A percentile compares a stretch with the other conserved stretches of the same genome.
These are phyloP conservation scores for Calonectria hongkongensis DNA, from an alignment of 2,329 filamentous ascomycete species.

Conservation along the genomic window DNA sequence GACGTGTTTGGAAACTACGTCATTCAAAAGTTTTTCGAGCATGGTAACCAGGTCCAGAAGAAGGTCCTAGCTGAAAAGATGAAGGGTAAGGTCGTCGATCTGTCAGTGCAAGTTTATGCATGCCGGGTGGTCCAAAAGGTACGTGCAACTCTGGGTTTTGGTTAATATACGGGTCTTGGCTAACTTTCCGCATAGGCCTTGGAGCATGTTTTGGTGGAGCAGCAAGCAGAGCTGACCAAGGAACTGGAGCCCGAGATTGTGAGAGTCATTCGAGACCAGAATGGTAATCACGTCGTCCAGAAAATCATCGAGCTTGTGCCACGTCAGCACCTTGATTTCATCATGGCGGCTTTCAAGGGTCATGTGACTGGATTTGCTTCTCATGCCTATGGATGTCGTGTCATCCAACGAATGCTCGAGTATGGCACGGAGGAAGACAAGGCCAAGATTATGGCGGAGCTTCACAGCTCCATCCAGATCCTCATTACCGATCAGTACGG, in stretches of 20 bases:
- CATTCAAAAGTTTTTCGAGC: constrained; percentile 97
- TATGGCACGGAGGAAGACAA: constrained; percentile 84
- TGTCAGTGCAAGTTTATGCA: constrained; percentile 93
- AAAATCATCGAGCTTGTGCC: constrained; percentile 91
- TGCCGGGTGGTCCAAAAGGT: constrained; percentile 98
- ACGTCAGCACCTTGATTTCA: constrained; percentile 86
- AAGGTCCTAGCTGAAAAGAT: constrained; percentile 89
- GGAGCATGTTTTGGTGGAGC: constrained; percentile 92
- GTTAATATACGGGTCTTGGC: constrained; percentile 47
- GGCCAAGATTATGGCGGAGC: constrained; percentile 83
- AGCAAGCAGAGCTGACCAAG: constrained; percentile 88
- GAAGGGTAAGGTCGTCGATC: constrained; percentile 86
- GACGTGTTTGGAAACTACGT: constrained; percentile 99
- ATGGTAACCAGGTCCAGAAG: constrained; percentile 96
- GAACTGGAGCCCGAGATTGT: constrained; percentile 87
- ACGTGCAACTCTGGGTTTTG: constrained; percentile 44
- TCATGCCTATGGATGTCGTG: constrained; percentile 91
- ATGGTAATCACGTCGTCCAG: constrained; percentile 97
- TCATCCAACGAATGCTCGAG: constrained; percentile 94
- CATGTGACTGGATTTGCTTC: constrained; percentile 84
- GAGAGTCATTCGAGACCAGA: constrained; percentile 87
- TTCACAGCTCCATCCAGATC: constrained; percentile 81
- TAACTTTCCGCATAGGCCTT: constrained; percentile 77
- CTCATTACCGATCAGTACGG: constrained; percentile 93
- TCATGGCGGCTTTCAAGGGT: constrained; percentile 86